Evolutionary conservation across 441 rosid species (phyloP).

Genomic region (Sinapis alba): DNA sequence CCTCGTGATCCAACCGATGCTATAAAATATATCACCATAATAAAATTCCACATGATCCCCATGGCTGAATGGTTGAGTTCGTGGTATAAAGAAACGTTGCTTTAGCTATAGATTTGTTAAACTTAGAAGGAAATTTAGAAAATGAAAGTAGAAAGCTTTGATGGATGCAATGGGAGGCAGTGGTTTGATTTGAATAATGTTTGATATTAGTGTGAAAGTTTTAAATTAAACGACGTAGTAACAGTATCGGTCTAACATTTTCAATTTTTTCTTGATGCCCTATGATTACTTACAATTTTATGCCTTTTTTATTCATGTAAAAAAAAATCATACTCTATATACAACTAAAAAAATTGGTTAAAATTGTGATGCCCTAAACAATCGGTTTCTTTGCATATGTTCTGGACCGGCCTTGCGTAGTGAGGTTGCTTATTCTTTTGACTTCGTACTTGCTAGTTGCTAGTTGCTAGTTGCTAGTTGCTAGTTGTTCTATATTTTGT

Average conservation of each 20-base stretch:
- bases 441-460: slow-evolving; percentile 11
- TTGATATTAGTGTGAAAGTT: background rate
- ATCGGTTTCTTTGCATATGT: no score
- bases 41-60: slow-evolving; percentile 23
- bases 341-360: no score
- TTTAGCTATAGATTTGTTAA: background rate
- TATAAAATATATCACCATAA: slow-evolving; percentile 15
- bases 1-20: slow-evolving; percentile 24
- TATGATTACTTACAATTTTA: no score
- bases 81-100: background rate
- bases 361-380: no score
- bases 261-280: no score
- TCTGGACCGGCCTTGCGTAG: no score
- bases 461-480: no score
- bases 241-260: no score
- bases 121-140: background rate
- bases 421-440: no score
- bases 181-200: slow-evolving; percentile 13
- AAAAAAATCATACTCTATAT: no score
- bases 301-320: no score
- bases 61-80: background rate
- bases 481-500: background rate
- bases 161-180: slow-evolving; percentile 2
- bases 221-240: slow-evolving; percentile 18
- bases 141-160: slow-evolving; percentile 12